A percentile compares a stretch with the other conserved stretches of the same genome.
Conservation (phyloP, 208 protist species). For the Trypanosoma brucei region DNA sequence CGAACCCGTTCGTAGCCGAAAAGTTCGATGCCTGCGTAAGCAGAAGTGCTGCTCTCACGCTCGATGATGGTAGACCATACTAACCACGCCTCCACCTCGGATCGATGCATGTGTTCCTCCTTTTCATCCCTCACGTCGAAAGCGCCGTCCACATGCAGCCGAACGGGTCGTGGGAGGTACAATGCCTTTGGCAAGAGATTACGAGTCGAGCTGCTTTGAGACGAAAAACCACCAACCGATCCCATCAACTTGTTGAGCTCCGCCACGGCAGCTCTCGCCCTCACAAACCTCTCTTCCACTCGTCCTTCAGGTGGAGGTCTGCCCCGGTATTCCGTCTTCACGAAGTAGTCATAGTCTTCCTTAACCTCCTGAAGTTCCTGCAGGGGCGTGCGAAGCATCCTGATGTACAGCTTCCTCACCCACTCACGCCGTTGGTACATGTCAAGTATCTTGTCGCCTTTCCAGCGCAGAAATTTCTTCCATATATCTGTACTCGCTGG, state of each 20-base stretch:
- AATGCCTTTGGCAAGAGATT: slow-evolving; percentile 21
- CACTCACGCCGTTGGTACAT: slow-evolving; percentile 43
- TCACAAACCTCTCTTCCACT: slow-evolving; percentile 25
- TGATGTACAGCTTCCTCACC: slow-evolving; percentile 55
- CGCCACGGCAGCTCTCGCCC: slow-evolving; percentile 8
- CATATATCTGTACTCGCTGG: slow-evolving; percentile 71
- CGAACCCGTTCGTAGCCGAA: slow-evolving; percentile 50
- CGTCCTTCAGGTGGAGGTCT: slow-evolving; percentile 41
- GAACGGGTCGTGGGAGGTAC: slow-evolving; percentile 48
- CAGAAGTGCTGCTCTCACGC: slow-evolving; percentile 28
- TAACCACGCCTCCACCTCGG: slow-evolving; percentile 60
- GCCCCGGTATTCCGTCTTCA: slow-evolving; percentile 51
- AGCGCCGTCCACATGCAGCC: background rate
- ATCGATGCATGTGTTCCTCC: slow-evolving; percentile 21
- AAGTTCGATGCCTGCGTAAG: slow-evolving; percentile 31
- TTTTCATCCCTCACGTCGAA: slow-evolving; percentile 5
- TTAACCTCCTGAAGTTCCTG: slow-evolving; percentile 60
- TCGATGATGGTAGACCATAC: slow-evolving; percentile 53
- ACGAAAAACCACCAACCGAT: slow-evolving; percentile 3
- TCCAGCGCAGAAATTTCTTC: slow-evolving; percentile 63
- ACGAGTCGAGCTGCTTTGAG: background rate
- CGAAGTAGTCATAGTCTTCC: slow-evolving; percentile 72
- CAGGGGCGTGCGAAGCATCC: slow-evolving; percentile 70
- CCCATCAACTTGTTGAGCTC: slow-evolving; percentile 21
- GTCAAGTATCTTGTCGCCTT: slow-evolving; percentile 39